These are phyloP conservation scores for Xanthoparmelia taractica DNA, from an alignment of 495 filamentous ascomycete genomes.

Conservation along the genomic window DNA sequence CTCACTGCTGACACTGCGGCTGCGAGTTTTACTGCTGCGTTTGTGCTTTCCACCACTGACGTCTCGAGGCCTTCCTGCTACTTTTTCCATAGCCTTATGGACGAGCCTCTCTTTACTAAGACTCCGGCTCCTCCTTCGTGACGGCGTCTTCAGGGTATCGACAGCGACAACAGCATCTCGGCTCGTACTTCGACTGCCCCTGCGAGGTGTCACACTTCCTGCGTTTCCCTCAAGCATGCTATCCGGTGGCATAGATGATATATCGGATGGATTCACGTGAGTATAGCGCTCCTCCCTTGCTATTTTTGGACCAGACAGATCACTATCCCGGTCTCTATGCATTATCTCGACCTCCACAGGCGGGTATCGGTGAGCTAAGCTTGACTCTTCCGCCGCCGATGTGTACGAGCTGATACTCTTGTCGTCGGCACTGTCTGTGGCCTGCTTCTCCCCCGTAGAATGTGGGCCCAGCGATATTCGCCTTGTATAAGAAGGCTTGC, in stretches of 20 bases:
- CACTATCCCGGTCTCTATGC: slow-evolving; percentile 48
- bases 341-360: slow-evolving; percentile 83
- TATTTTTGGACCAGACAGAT: slow-evolving; percentile 43
- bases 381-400: slow-evolving; percentile 71
- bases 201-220: slow-evolving; percentile 38
- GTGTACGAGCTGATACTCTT: slow-evolving; percentile 56
- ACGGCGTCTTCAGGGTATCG: slow-evolving; percentile 58
- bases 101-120: slow-evolving; percentile 65
- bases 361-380: slow-evolving; percentile 52
- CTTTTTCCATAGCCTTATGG: slow-evolving; percentile 63
- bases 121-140: slow-evolving; percentile 60
- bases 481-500: slow-evolving; percentile 56
- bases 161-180: slow-evolving; percentile 39
- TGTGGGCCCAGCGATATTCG: slow-evolving; percentile 53
- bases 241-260: slow-evolving; percentile 84
- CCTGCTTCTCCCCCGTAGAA: slow-evolving; percentile 46
- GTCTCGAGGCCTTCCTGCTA: slow-evolving; percentile 45
- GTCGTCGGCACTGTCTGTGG: slow-evolving; percentile 45
- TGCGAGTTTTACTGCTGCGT: slow-evolving; percentile 45
- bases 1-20: slow-evolving; percentile 57
- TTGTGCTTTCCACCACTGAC: slow-evolving; percentile 43
- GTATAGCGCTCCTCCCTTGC: slow-evolving; percentile 52
- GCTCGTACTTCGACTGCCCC: slow-evolving; percentile 52
- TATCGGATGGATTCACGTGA: slow-evolving; percentile 59
- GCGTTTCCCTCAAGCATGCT: slow-evolving; percentile 71